phyloP scores from a whole-genome alignment of 805 yeast species.

The Saccharomycopsis amapae region DNA sequence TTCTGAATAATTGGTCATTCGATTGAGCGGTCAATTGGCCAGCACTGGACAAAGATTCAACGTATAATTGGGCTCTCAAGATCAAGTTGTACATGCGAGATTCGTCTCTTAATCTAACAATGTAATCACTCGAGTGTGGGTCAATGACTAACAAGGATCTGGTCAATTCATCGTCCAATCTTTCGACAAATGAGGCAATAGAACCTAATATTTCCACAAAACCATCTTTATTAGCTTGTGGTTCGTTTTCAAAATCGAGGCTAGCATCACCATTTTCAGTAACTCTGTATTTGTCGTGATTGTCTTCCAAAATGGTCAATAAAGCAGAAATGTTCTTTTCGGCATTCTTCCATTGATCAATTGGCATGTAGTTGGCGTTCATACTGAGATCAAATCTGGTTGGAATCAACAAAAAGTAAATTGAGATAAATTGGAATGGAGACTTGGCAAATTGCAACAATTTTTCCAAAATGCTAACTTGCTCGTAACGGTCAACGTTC shows the following conservation, averaged over 20 bases:
- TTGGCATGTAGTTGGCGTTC: constrained; percentile 63
- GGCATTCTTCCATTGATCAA: constrained; percentile 71
- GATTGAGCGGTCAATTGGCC: constrained; percentile 27
- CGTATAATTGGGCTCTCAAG: constrained; percentile 79
- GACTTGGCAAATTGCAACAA: constrained; percentile 38
- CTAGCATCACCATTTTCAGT: constrained; percentile 64
- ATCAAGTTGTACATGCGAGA: constrained; percentile 64
- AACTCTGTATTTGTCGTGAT: constrained; percentile 53
- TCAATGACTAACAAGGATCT: constrained; percentile 82
- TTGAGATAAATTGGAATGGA: constrained; percentile 71
- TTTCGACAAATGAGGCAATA: constrained; percentile 77
- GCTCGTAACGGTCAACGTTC: constrained; percentile 78
- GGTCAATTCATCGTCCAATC: constrained; percentile 91
- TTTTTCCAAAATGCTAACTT: constrained; percentile 65
- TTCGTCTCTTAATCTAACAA: constrained; percentile 87
- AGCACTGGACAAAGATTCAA: constrained; percentile 52
- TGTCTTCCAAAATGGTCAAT: constrained; percentile 60
- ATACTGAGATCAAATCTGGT: constrained; percentile 77
- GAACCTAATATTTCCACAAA: constrained; percentile 75
- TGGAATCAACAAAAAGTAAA: constrained; percentile 77
- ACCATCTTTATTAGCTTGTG: constrained; percentile 57
- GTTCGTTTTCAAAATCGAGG: constrained; percentile 72
- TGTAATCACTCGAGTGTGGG: constrained; percentile 91
- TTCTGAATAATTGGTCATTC: constrained; percentile 61
- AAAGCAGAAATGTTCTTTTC: constrained; percentile 55